Percentiles rank a stretch among this genome's conserved stretches.
Evolutionary conservation across 129 eudicot species (phyloP).

Genomic region (Dittrichia graveolens): DNA sequence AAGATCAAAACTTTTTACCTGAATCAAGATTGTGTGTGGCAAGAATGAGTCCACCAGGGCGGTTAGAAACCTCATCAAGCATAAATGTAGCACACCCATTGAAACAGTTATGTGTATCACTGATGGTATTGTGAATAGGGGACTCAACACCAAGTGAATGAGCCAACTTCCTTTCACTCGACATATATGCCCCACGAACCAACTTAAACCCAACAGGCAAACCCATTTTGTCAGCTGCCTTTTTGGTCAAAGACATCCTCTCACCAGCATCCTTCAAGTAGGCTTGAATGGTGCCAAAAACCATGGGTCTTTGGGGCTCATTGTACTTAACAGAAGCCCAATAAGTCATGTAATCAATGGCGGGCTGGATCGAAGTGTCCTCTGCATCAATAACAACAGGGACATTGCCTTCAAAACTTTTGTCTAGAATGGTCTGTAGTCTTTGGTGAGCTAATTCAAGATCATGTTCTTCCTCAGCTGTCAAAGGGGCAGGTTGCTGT

Average conservation of each 20-base stretch:
- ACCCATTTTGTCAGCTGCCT: constrained; percentile 72
- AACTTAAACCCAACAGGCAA: constrained; percentile 74
- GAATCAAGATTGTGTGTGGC: constrained; percentile 87
- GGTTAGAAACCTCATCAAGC: constrained; percentile 57
- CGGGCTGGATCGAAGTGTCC: constrained; percentile 82
- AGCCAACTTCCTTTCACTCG: constrained; percentile 63
- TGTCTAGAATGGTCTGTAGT: constrained; percentile 43
- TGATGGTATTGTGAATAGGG: constrained; percentile 64
- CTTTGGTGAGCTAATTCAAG: constrained; percentile 62
- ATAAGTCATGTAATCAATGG: constrained; percentile 78
- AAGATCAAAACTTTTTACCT: constrained; percentile 41
- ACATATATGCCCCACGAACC: constrained; percentile 95
- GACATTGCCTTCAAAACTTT: constrained; percentile 47
- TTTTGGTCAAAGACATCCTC: constrained; percentile 53
- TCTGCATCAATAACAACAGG: constrained; percentile 82
- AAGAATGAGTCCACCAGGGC: constrained; percentile 69
- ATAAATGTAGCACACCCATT: constrained; percentile 67
- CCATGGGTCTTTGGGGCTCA: constrained; percentile 40
- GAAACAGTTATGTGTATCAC: constrained; percentile 64
- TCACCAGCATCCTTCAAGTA: constrained; percentile 72
- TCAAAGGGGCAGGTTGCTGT: constrained; percentile 55
- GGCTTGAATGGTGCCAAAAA: constrained; percentile 74
- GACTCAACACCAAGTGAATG: constrained; percentile 60
- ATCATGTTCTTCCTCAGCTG: constrained; percentile 67
- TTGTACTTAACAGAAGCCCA: constrained; percentile 53